phyloP scores from a whole-genome alignment of 1,139 yeast species.

The Suhomyces bolitotheri region DNA sequence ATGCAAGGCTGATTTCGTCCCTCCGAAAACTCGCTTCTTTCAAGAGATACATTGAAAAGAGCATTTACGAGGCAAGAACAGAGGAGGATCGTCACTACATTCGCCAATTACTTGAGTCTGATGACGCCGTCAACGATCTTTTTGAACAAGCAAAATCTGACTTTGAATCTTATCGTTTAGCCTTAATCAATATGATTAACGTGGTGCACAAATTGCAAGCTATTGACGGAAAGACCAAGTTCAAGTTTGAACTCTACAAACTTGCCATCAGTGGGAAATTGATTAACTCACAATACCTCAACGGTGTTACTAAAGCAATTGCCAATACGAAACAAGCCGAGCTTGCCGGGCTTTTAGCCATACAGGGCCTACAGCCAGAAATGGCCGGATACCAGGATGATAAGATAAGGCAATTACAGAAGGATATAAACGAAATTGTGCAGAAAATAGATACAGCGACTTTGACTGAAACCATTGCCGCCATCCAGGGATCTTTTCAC shows the following conservation, averaged over 20 bases:
- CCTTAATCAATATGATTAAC: slow-evolving; percentile 27
- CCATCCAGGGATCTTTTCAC: slow-evolving; percentile 1
- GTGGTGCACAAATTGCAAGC: slow-evolving; percentile 23
- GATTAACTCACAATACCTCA: slow-evolving; percentile 16
- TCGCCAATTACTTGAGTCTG: slow-evolving; percentile 21
- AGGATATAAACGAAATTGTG: neutral
- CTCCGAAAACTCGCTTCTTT: slow-evolving; percentile 42
- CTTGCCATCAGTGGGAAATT: slow-evolving; percentile 24
- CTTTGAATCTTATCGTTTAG: slow-evolving; percentile 25
- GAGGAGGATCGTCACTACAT: slow-evolving; percentile 18
- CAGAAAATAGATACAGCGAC: neutral
- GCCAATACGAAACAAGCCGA: neutral
- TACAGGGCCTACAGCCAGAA: neutral
- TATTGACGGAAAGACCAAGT: slow-evolving; percentile 12
- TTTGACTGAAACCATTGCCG: neutral
- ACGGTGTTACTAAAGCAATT: slow-evolving; percentile 9
- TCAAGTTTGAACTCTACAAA: slow-evolving; percentile 36
- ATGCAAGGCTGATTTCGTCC: slow-evolving; percentile 17
- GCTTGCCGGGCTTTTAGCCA: neutral
- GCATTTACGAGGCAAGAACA: slow-evolving; percentile 9
- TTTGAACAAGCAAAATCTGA: slow-evolving; percentile 21
- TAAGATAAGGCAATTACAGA: neutral
- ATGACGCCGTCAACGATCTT: slow-evolving; percentile 20
- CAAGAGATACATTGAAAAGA: slow-evolving; percentile 35
- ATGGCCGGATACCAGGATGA: neutral